Conservation (phyloP, 2,329 filamentous ascomycete species). For the Spiromastix sp. region DNA sequence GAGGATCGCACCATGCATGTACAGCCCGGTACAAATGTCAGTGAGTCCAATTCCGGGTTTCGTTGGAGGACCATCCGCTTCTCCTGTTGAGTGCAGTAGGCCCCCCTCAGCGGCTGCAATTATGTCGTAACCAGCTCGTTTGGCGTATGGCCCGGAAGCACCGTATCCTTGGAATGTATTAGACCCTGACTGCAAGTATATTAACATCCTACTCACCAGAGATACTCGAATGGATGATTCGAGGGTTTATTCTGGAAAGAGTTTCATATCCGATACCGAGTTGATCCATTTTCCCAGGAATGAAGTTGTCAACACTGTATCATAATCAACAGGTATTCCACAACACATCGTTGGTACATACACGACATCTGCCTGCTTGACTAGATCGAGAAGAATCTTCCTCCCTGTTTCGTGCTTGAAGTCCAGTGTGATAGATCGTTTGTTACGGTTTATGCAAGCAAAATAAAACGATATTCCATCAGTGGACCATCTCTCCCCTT, state of each 20-base stretch:
- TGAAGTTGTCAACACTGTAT: slow-evolving; percentile 33
- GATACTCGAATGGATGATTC: slow-evolving; percentile 34
- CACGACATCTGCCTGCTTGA: slow-evolving; percentile 29
- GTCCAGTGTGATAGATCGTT: slow-evolving; percentile 29
- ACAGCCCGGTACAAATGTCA: slow-evolving; percentile 37
- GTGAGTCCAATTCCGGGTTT: slow-evolving; percentile 34
- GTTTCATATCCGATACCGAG: slow-evolving; percentile 32
- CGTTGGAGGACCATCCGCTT: slow-evolving; percentile 30
- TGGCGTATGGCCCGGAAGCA: slow-evolving; percentile 30
- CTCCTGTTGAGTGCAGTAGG: slow-evolving; percentile 35
- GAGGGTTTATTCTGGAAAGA: slow-evolving; percentile 26
- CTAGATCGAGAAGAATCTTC: slow-evolving; percentile 26
- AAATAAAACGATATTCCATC: slow-evolving; percentile 34
- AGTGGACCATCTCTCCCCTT: slow-evolving; percentile 18
- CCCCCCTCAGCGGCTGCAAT: slow-evolving; percentile 36
- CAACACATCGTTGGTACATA: slow-evolving; percentile 9
- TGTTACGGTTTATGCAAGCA: slow-evolving; percentile 36
- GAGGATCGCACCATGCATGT: slow-evolving; percentile 36
- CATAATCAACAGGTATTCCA: not conserved
- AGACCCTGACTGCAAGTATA: not conserved
- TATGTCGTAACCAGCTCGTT: slow-evolving; percentile 36
- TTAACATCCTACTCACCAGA: slow-evolving; percentile 22
- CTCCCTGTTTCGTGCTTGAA: slow-evolving; percentile 20
- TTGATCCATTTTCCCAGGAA: slow-evolving; percentile 33
- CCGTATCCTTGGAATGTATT: slow-evolving; percentile 24